Conservation (phyloP, 2,329 filamentous ascomycete species). For the Penicillium sp. region DNA sequence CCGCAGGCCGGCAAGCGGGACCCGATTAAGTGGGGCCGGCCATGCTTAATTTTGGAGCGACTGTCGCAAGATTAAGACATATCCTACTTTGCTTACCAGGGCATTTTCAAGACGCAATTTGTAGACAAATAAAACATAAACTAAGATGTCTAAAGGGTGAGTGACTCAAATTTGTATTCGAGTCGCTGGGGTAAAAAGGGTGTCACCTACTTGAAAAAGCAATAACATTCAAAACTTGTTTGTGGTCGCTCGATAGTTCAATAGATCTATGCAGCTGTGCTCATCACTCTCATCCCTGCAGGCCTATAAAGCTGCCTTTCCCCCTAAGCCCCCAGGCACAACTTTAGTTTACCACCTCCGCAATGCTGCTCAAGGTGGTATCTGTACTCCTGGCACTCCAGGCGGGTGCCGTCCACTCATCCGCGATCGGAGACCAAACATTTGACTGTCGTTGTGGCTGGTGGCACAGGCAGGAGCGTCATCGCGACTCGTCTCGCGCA, state of each 20-base stretch:
- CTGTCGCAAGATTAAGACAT: background rate
- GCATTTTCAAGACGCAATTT: background rate
- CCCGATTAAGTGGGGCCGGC: background rate
- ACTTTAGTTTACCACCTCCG: background rate
- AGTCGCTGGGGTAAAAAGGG: background rate
- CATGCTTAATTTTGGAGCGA: background rate
- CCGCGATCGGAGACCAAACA: background rate
- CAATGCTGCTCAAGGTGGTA: constrained; percentile 16
- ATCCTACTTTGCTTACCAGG: too few species aligned
- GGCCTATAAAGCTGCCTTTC: background rate
- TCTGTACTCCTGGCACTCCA: constrained; percentile 20
- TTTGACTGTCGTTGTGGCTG: constrained; percentile 39
- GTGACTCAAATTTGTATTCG: background rate
- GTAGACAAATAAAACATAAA: background rate
- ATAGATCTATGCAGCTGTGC: background rate
- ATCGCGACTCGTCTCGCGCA: constrained; percentile 37
- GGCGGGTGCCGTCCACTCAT: constrained; percentile 6
- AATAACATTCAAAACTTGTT: background rate
- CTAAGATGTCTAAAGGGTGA: background rate
- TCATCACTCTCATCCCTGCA: background rate
- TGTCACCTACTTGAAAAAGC: background rate
- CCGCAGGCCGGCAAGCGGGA: background rate
- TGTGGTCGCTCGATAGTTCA: background rate
- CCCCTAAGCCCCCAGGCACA: background rate
- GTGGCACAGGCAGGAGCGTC: constrained; percentile 35